Percentiles rank a stretch among this genome's conserved stretches.
These are phyloP conservation scores for Raffaelea deltoideospora DNA, from an alignment of 2,329 filamentous ascomycete species.

Conservation along the genomic window DNA sequence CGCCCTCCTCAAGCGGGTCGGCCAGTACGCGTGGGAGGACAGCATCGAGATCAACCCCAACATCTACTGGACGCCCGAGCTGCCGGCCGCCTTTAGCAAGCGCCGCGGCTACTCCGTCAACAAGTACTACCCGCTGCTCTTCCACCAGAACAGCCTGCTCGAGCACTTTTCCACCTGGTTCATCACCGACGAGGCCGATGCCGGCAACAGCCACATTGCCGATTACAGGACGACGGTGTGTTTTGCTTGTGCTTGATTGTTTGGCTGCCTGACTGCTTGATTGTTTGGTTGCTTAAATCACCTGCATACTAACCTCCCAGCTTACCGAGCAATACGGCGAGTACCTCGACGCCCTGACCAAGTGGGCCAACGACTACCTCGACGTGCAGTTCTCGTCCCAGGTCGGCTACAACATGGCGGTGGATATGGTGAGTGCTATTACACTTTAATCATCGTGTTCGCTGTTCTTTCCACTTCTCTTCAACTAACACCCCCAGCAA, in stretches of 20 bases:
- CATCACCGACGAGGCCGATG: constrained; percentile 6
- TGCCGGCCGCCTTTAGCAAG: constrained; percentile 15
- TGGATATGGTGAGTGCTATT: constrained; percentile 23
- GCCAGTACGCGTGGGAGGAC: constrained; percentile 21
- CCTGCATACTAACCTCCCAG: no score
- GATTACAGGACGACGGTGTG: constrained; percentile 7
- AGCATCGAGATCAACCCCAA: constrained; percentile 18
- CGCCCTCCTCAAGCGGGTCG: constrained; percentile 16
- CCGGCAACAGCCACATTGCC: constrained; percentile 4
- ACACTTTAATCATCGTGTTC: no score
- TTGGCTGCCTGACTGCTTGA: no score
- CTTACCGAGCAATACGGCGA: constrained; percentile 4
- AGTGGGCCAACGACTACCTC: constrained; percentile 17
- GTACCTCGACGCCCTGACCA: constrained; percentile 16
- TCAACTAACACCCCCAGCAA: no score
- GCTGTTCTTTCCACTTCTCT: no score
- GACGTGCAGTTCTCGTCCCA: constrained; percentile 22
- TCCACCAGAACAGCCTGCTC: constrained; percentile 5
- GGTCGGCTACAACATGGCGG: constrained; percentile 23
- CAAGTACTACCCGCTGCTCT: constrained; percentile 18
- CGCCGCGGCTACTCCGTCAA: constrained; percentile 18
- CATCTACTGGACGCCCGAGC: constrained; percentile 20
- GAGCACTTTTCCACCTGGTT: constrained; percentile 1
- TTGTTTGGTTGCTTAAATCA: no score
- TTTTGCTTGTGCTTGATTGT: no score